A percentile compares a stretch with the other conserved stretches of the same genome.
Conservation (phyloP, 345 rosid genomes). For the Eucalyptus sideroxylon region DNA sequence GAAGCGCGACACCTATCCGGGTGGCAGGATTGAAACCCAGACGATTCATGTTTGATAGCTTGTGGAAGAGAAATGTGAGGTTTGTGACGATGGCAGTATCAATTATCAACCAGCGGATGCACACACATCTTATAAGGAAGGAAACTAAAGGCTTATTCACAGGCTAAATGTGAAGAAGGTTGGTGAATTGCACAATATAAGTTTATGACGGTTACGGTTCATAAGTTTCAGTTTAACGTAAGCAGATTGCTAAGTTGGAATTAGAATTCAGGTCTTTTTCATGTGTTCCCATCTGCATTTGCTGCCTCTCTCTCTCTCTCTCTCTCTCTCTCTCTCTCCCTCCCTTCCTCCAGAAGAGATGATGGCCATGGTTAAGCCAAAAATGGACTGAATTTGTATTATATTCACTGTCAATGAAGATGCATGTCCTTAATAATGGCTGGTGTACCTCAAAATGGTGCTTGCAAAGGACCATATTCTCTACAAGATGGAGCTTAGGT, state of each 20-base stretch:
- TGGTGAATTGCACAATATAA: neutral
- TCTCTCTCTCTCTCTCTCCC: neutral
- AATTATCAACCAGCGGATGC: neutral
- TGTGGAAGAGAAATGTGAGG: neutral
- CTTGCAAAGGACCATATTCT: neutral
- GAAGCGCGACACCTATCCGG: neutral
- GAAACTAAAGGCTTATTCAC: neutral
- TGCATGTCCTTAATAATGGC: neutral
- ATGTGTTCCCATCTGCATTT: neutral
- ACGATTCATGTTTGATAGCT: neutral
- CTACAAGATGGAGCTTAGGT: neutral
- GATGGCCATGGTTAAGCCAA: neutral
- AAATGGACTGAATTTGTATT: neutral
- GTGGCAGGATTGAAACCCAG: neutral
- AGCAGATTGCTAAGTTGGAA: neutral
- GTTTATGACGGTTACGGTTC: neutral
- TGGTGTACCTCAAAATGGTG: neutral
- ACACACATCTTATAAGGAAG: neutral
- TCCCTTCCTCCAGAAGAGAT: neutral
- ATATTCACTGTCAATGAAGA: neutral
- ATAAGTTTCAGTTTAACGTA: neutral
- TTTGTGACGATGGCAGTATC: neutral
- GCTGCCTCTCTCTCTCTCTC: neutral
- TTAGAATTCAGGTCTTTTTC: neutral
- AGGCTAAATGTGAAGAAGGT: neutral